Percentiles rank a stretch among this genome's conserved stretches.
These are phyloP conservation scores for Vaccinium corymbosum DNA, from an alignment of 148 eudicot species.

Conservation along the genomic window DNA sequence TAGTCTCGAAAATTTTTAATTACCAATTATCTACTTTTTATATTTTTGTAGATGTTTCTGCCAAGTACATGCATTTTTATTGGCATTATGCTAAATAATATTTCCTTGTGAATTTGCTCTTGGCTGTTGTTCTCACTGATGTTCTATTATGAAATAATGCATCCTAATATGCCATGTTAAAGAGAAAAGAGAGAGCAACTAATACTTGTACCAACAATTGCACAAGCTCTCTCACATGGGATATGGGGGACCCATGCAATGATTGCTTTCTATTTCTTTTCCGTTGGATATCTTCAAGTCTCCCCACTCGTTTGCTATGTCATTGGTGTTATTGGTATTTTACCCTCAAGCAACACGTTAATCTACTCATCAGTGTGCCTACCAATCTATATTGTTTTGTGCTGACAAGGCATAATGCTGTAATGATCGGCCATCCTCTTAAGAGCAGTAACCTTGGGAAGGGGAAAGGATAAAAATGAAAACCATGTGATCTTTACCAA, in stretches of 20 bases:
- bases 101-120: neutral
- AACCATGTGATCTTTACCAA: neutral
- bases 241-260: neutral
- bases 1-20: constrained; percentile 21
- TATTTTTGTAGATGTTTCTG: neutral
- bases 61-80: neutral
- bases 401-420: neutral
- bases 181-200: too few species aligned
- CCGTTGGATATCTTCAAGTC: neutral
- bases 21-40: neutral
- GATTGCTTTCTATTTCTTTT: neutral
- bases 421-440: neutral
- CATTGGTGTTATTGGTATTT: neutral
- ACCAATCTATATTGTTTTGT: neutral
- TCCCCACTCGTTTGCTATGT: neutral
- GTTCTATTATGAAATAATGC: neutral
- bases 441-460: neutral
- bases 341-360: neutral
- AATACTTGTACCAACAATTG: too few species aligned
- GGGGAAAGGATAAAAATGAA: neutral
- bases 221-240: too few species aligned
- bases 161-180: neutral
- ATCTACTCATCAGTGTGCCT: neutral
- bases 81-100: neutral
- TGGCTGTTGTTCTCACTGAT: neutral